These are phyloP conservation scores for Suillus bovinus DNA, from an alignment of 768 basidiomycete species.

Conservation along the genomic window DNA sequence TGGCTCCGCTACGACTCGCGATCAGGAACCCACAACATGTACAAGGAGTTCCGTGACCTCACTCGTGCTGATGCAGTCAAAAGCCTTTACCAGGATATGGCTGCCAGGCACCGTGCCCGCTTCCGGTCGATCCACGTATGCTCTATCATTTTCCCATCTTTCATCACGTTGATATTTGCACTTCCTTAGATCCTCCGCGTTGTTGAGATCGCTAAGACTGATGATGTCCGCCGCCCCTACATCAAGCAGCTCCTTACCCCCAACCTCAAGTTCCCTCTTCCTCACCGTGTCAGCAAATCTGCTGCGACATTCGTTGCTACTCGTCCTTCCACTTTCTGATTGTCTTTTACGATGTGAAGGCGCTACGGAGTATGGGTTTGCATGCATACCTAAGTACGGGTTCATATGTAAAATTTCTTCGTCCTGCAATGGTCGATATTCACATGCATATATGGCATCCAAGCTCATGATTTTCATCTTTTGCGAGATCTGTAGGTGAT, in stretches of 20 bases:
- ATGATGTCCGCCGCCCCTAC: constrained; percentile 93
- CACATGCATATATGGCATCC: constrained; percentile 4
- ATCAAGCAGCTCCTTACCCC: constrained; percentile 95
- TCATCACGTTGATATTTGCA: background rate
- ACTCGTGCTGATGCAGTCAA: constrained; percentile 93
- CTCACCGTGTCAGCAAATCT: constrained; percentile 80
- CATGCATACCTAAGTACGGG: constrained; percentile 1
- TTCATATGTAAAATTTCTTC: constrained; percentile 5
- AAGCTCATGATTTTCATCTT: background rate
- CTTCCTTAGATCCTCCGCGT: constrained; percentile 89
- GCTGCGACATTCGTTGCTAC: constrained; percentile 80
- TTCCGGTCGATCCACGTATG: constrained; percentile 97
- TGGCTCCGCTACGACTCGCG: constrained; percentile 99
- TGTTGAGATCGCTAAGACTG: constrained; percentile 90
- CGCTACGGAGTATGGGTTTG: background rate
- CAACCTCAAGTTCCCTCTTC: constrained; percentile 95
- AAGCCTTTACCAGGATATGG: constrained; percentile 99
- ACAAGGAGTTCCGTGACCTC: constrained; percentile 99
- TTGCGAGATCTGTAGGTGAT: background rate
- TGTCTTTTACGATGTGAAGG: background rate
- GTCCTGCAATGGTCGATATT: constrained; percentile 8
- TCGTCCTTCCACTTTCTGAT: constrained; percentile 74
- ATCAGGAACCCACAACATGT: constrained; percentile 99
- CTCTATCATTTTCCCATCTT: constrained; percentile 12
- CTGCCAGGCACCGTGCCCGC: constrained; percentile 97